Evolutionary conservation across 176 grass and related monocot genomes (phyloP), one percentile per base, ranked within the genome.

Genomic region (Ensete ventricosum): DNA sequence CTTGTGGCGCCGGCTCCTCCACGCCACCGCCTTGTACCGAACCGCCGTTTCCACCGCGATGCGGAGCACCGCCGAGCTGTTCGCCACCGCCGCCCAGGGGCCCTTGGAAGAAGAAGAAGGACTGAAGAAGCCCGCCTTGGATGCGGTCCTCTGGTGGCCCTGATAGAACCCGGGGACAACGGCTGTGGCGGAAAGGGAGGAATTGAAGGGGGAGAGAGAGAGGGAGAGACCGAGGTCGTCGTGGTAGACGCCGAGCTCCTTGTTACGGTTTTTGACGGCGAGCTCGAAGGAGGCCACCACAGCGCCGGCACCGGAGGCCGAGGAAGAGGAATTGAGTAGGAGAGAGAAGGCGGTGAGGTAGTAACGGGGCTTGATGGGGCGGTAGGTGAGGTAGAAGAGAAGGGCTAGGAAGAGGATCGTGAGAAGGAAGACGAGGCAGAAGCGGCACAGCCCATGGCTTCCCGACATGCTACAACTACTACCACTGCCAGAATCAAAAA

Each of bases 111-210:
- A 50, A n/a, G 67, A 70, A 12, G 72, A 62, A n/a, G 17, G 9
- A n/a, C 19, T 19, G 52, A 74, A 74, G 53, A 34, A 22, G 25
- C 77, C 77, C 1, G 2, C 3, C 27, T 79, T 79, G 65, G 19
- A 10, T 25, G 77, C 65, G 16, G 77, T 79, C 77, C 58, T 79
- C 17, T 50, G 14, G 17, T 69, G 52, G 64, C 77, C 77, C 77
- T 79, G 77, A 53, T 79, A 79, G 52, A 79, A 79, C 24, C 64
- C 77, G 25, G 77, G 64, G 17, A 70, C 52, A 65, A 23, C 17
- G 9, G 76, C 24, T 21, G 43, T 11, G 59, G 43, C 58, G n/a
- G 60, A 10, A 62, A 13, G 6, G 43, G 58, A 23, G 11, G n/a
- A 27, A 55, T 55, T 55, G 52, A 53, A 26, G 59, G 59, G 52